Base-by-base conservation (phyloP, 768 basidiomycete genomes). In the Tephrocybe sp. region DNA sequence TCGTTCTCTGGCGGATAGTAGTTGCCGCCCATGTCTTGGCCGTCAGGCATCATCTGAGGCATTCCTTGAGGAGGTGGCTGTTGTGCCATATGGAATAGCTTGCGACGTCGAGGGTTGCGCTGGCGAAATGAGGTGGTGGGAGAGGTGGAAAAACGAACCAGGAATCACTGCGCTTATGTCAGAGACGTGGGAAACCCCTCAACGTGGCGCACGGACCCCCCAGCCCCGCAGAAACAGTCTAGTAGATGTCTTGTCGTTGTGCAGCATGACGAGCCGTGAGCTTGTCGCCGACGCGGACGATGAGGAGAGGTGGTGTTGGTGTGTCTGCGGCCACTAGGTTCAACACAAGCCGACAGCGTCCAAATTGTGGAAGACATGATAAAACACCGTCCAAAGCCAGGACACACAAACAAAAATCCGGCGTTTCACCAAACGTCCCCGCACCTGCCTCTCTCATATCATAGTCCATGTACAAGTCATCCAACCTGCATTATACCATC, bases 1-100 rank as follows among this genome's bases (percentile, higher is more conserved):
- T 91, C 88, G 61, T 76, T 84, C 54, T 84, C 83, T 55, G 79
- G 79, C 31, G 86, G 87, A 44, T 88, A 88, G 64, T 89, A 89
- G 50, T 78, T 81, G 52, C 73, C 73, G 21, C 74, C 65, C 59
- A 82, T 69, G 55, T 85, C 83, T 52, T 74, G 70, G n/a, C 69
- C 69, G 38, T 85, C 81, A 24, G 76, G 67, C 73, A 86, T 80
- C 70, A 85, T 85, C 52, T 78, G 70, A 21, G 81, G 81, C 64
- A 88, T 80, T 43, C 77, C 78, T 61, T 78, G 79, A 21, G 75
- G 77, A 36, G 74, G 73, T 36, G 65, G 64, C 62, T 70, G 75
- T 60, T 80, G 80, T 15, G 80, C 73, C 80, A 83, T 82, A 45
- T 45, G 16, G 45, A 27, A 42, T 24, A 16, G 45, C 44, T 40